Base-by-base conservation (phyloP, 139 green algal species). In the Diplosphaera chodatii region DNA sequence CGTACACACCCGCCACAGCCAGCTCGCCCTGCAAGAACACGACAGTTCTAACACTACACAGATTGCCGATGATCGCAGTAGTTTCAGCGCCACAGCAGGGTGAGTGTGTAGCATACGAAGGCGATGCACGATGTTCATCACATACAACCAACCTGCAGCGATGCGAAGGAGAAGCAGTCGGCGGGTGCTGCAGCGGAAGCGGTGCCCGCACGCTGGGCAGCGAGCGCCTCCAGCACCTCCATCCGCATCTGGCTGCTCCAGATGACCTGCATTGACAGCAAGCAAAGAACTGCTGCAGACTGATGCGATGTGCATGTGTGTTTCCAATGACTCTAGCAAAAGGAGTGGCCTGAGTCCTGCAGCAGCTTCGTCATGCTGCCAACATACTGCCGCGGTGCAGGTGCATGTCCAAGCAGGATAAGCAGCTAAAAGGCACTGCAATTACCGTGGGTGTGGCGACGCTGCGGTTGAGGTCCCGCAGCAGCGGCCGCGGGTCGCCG, bases 221-320 rank as follows among this genome's bases (percentile, higher is more conserved):
- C 82, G 41, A 88, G 28, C 13, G 79, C 68, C 55, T 84, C 78
- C 31, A 90, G 68, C 30, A 98, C 78, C 84, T 97, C 88, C 31
- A 80, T 68, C 30, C 91, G 80, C 87, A 95, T 98, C 40, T 68
- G 56, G 25, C 33, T 74, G 77, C 94, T 96, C 93, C 93, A 98
- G 25, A 98, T 94, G 29, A 93, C 85, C 79, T 93, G 77, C n/a
- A n/a, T 25, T 66, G 37, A 6, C 37, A 48, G 8, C 8, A 20
- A 48, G 37, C 37, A 48, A 48, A 20, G 37, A 6, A 48, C 8
- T 20, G 10, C 37, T 48, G 6, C 8, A 48, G 37, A 48, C 8
- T 48, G n/a, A n/a, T n/a, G n/a, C n/a, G n/a, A n/a, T n/a, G n/a
- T n/a, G n/a, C n/a, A n/a, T n/a, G n/a, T n/a, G n/a, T n/a, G n/a